Base-by-base conservation (phyloP, 1,139 yeast genomes). In the Pichia sp. region DNA sequence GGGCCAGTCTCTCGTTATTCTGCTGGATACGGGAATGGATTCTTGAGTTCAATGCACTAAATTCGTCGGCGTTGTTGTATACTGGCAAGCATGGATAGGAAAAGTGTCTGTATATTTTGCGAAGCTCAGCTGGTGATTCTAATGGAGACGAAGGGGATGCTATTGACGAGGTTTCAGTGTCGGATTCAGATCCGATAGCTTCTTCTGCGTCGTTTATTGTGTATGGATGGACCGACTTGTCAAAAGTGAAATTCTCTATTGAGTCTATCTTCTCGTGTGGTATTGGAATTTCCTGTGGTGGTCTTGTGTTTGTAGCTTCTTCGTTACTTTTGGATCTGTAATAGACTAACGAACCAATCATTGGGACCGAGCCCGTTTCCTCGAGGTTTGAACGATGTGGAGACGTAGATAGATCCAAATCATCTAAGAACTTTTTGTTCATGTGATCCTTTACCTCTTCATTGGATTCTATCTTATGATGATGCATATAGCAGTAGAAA, bases 271-370 rank as follows among this genome's bases (percentile, higher is more conserved):
- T 37, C 14, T 10, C 30, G 15, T n/a, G n/a, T 7, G 40, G 40
- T 10, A 24, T 10, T 10, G 32, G 40, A 8, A 37, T 32, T 15
- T n/a, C n/a, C n/a, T n/a, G n/a, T n/a, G n/a, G n/a, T n/a, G n/a
- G n/a, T n/a, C n/a, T n/a, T n/a, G n/a, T n/a, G n/a, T 33, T n/a
- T 44, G 39, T 17, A 42, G 46, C 42, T 47, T 28, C 22, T 19
- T 19, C 30, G 3, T 12, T 20, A 8, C 27, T 20, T 34, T 53
- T 54, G 22, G 50, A 48, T 45, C 48, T 55, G 33, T 50, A 58
- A 40, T 58, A 61, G 2, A 61, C 55, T 20, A 61, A 38, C 7
- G 65, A 61, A 3, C 64, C 63, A 21, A 59, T 52, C 55, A 61
- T 41, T 19, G 65, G 65, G 11, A 56, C 40, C 0, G 63, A 46